A percentile compares a stretch with the other conserved stretches of the same genome.
These are phyloP conservation scores for Neurospora sp. DNA, from an alignment of 2,329 filamentous ascomycete genomes.

Conservation along the genomic window DNA sequence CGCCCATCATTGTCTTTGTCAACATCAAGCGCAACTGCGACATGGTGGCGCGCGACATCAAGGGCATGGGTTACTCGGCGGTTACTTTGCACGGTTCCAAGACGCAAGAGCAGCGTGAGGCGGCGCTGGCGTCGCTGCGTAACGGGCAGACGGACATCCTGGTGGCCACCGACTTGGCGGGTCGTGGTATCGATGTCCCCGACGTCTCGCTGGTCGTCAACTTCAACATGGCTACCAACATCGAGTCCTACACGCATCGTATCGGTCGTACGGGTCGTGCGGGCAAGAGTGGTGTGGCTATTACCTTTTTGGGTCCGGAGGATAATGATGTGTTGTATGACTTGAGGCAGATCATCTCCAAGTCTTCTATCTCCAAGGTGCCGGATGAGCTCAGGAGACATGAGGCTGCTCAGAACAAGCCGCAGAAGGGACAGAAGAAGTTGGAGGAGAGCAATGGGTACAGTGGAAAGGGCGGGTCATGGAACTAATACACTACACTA, in stretches of 20 bases:
- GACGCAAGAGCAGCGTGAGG: slow-evolving; percentile 95
- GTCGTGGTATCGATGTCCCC: slow-evolving; percentile 93
- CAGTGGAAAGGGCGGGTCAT: slow-evolving; percentile 18
- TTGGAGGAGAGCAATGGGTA: slow-evolving; percentile 19
- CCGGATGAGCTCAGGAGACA: slow-evolving; percentile 86
- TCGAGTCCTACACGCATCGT: slow-evolving; percentile 94
- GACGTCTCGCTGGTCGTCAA: slow-evolving; percentile 93
- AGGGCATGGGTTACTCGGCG: slow-evolving; percentile 80
- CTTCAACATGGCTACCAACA: slow-evolving; percentile 94
- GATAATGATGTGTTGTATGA: slow-evolving; percentile 89
- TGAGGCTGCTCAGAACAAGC: slow-evolving; percentile 24
- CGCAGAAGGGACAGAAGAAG: slow-evolving; percentile 23
- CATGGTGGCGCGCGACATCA: slow-evolving; percentile 86
- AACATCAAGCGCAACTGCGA: slow-evolving; percentile 99
- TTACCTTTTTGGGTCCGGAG: slow-evolving; percentile 89
- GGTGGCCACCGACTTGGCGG: slow-evolving; percentile 90
- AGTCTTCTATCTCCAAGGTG: slow-evolving; percentile 78
- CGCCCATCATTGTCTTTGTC: slow-evolving; percentile 97
- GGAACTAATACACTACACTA: slow-evolving; percentile 5
- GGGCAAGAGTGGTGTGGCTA: slow-evolving; percentile 89
- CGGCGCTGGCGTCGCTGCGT: slow-evolving; percentile 76
- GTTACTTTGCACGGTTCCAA: slow-evolving; percentile 93
- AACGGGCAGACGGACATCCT: slow-evolving; percentile 74
- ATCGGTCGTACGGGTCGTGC: slow-evolving; percentile 95
- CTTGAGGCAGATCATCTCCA: slow-evolving; percentile 87